Conservation (phyloP, 345 rosid species). For the Acer negundo region DNA sequence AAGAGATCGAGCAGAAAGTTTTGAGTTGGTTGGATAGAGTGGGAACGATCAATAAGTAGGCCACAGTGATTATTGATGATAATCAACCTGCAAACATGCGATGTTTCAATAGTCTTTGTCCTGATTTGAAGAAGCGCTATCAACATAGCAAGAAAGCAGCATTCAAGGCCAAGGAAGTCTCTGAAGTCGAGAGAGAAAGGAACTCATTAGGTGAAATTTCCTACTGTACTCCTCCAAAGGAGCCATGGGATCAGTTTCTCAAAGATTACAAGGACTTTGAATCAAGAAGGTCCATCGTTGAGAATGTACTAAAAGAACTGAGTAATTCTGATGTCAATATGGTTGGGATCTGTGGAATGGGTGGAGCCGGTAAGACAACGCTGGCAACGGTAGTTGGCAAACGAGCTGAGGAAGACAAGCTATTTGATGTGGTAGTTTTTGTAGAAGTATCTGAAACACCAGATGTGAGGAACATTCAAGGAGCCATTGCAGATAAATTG, state of each 20-base stretch:
- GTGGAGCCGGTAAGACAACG: background rate
- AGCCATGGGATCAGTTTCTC: no score
- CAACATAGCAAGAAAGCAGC: constrained; percentile 14
- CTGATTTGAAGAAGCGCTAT: constrained; percentile 6
- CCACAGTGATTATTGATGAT: background rate
- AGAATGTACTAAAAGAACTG: background rate
- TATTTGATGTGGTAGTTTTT: background rate
- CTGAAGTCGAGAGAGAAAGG: constrained; percentile 5
- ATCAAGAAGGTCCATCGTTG: background rate
- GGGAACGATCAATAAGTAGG: no score
- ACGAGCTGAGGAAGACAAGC: background rate
- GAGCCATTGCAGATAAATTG: background rate
- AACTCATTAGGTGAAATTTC: background rate
- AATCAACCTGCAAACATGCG: background rate
- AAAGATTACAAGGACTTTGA: no score
- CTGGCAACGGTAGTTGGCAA: background rate
- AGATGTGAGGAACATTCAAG: background rate
- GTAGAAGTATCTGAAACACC: background rate
- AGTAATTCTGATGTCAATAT: background rate
- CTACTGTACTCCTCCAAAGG: no score
- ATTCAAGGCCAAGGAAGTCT: background rate
- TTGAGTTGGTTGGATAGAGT: no score
- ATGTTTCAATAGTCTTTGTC: constrained; percentile 7
- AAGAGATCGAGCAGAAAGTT: no score
- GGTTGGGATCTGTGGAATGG: background rate